Percentiles rank a stretch among this genome's conserved stretches.
phyloP scores from a whole-genome alignment of 148 eudicot genomes.

The Vaccinium darrowii region DNA sequence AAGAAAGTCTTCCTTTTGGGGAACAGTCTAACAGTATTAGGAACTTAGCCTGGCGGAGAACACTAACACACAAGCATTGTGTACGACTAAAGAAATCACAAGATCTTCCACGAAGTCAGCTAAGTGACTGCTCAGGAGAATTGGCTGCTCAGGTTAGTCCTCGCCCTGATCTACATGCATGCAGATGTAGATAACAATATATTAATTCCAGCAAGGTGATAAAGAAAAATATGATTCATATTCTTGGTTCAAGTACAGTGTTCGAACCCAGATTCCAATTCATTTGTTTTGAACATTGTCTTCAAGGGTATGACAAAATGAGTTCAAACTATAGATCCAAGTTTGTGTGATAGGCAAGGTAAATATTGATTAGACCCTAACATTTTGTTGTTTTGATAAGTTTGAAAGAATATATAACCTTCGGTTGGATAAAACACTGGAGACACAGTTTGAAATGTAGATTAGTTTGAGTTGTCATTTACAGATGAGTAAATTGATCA shows the following conservation, averaged over 20 bases:
- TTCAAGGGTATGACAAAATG: background rate
- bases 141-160: constrained; percentile 1
- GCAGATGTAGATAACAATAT: too few species aligned
- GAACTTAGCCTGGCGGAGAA: background rate
- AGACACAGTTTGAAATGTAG: background rate
- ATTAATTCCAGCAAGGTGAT: background rate
- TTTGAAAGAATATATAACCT: too few species aligned
- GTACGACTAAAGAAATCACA: background rate
- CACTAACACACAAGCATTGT: background rate
- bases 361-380: background rate
- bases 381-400: too few species aligned
- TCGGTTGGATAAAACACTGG: background rate
- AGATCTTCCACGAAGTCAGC: background rate
- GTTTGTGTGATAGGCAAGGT: background rate
- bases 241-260: background rate
- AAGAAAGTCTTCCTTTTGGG: background rate
- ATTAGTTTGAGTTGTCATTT: background rate
- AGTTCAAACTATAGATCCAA: background rate
- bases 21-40: background rate
- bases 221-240: background rate
- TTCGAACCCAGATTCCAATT: background rate
- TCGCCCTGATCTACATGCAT: background rate
- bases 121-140: background rate
- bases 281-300: background rate
- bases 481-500: too few species aligned